Base-by-base conservation (phyloP, 345 rosid species). In the Citrus australasica region DNA sequence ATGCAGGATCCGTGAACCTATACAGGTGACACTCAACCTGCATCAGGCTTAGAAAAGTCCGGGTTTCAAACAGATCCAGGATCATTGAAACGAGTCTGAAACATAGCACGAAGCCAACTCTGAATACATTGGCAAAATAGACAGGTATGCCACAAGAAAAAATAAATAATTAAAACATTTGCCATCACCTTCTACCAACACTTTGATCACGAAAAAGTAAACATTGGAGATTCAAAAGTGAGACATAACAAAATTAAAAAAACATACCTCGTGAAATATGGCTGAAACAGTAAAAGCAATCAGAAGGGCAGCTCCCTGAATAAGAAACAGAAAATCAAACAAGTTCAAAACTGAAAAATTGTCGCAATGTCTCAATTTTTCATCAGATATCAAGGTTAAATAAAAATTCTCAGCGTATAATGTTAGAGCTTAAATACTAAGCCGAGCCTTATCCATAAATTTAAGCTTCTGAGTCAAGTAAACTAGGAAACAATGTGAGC, bases 231-330 rank as follows among this genome's bases (percentile, higher is more conserved):
- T 14, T 37, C 24, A 35, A 24, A 33, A n/a, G 2, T 60, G 62
- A 27, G 27, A 58, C 37, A 72, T 30, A 33, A 33, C 69, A 71
- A 6, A 9, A 1, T 32, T 2, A 53, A 4, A 21, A 61, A 60
- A 62, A 64, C 67, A 63, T 88, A 96, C 99, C 98, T 97, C 99
- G 64, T 97, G 99, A 85, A 97, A 97, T 76, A 87, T 78, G 51
- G 98, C 99, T 38, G 99, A 97, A 77, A 94, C 94, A 9, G 91
- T 81, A 89, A 97, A 97, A 72, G 90, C 82, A 78, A 97, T 78
- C 79, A 94, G 21, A 69, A 94, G 1, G 10, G 99, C 95, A n/a
- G 79, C 89, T 69, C 83, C 90, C 99, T 97, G 89, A 60, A 76
- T 35, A 76, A 75, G 63, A 64, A 65, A 53, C 35, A 71, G 17